These are phyloP conservation scores for Aegilops speltoides DNA, from an alignment of 176 grass and related monocot genomes.

Conservation along the genomic window DNA sequence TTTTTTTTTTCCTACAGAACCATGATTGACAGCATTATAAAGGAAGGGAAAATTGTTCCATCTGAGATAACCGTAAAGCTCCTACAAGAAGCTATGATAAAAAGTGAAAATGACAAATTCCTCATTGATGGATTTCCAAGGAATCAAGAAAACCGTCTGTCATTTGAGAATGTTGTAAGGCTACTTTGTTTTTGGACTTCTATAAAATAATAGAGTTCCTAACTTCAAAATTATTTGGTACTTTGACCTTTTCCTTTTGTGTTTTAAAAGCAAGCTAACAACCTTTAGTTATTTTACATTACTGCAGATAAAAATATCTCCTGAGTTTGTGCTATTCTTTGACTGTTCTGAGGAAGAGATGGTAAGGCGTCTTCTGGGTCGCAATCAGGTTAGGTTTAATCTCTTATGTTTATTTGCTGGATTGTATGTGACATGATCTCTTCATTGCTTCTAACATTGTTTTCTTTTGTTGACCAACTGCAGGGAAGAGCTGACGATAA, in stretches of 20 bases:
- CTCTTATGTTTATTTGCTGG: constrained; percentile 14
- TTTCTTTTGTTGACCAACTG: constrained; percentile 28
- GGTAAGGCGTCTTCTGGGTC: constrained; percentile 52
- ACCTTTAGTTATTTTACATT: constrained; percentile 23
- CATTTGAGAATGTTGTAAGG: constrained; percentile 62
- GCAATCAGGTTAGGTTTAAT: constrained; percentile 42
- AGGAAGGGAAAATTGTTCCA: constrained; percentile 70
- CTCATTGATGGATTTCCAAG: constrained; percentile 68
- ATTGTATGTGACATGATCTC: neutral
- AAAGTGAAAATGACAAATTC: constrained; percentile 61
- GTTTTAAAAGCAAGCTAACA: neutral
- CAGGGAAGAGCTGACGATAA: constrained; percentile 71
- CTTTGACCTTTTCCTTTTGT: neutral
- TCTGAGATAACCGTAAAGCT: constrained; percentile 66
- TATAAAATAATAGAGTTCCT: neutral
- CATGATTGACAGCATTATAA: constrained; percentile 71
- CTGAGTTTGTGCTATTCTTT: constrained; percentile 59
- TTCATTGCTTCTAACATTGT: neutral
- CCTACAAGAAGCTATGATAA: constrained; percentile 53
- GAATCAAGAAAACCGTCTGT: constrained; percentile 64
- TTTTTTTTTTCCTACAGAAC: constrained; percentile 31
- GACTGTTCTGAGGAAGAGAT: constrained; percentile 65
- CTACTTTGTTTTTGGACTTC: neutral
- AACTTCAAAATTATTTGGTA: neutral
- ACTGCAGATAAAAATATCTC: constrained; percentile 56